Base-by-base conservation (phyloP, 495 filamentous ascomycete species). In the Aspergillus diversus region DNA sequence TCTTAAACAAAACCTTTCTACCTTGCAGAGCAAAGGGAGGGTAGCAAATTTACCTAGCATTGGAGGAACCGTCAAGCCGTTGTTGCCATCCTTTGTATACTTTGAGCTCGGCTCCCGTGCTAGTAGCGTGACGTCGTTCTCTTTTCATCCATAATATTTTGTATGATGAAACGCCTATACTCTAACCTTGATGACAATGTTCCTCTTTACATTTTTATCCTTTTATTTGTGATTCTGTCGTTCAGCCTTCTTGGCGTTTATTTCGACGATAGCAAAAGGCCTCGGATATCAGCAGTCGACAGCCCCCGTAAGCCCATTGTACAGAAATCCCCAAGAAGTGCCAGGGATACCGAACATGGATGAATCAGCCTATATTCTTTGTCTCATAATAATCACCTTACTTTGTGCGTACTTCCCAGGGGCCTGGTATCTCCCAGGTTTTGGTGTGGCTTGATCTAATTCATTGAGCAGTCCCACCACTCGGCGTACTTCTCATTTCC, bases 401-500 rank as follows among this genome's bases (percentile, higher is more conserved):
- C 83, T 88, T 72, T 62, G 85, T 87, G 73, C 68, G 82, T 75
- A 16, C 46, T 16, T 59, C 35, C 56, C 15, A 35, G 2, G 12
- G 15, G 4, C 6, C 48, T 47, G 39, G 4, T 43, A 43, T 43
- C 39, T 4, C n/a, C n/a, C 11, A 7, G 8, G 5, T 43, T 8
- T 43, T 27, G 3, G 16, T 6, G 2, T n/a, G 21, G 8, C 5
- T 32, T 17, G 12, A n/a, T 37, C 33, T 50, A 31, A 50, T 11
- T 50, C 21, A 17, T 11, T 5, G 4, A 21, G 16, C 59, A 89
- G 87, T 89, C 21, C 87, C 87, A 33, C 87, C 87, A 9, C 69
- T 89, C 39, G 87, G 86, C 47, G 86, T 90, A 60, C 86, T 84
- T 68, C 56, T 88, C 57, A 81, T 89, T 61, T 79, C 85, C 34